phyloP scores from a whole-genome alignment of 768 basidiomycete species.

The Trametes sanguinea region DNA sequence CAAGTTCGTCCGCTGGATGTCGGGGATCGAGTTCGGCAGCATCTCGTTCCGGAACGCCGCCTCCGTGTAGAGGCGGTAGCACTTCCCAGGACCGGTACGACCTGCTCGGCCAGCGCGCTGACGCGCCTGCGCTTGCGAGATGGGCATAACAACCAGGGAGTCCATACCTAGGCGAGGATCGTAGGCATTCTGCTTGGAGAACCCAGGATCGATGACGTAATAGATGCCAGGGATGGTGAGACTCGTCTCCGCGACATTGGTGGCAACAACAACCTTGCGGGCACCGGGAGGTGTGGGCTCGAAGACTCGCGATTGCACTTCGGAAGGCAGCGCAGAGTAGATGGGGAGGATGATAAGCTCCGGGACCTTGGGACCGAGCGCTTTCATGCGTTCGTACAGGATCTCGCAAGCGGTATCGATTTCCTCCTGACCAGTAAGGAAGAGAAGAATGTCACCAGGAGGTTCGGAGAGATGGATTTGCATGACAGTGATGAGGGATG shows the following conservation, averaged over 20 bases:
- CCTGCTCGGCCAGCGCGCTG: conserved; percentile 97
- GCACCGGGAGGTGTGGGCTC: conserved; percentile 97
- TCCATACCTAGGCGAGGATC: conserved; percentile 98
- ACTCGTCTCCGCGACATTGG: conserved; percentile 98
- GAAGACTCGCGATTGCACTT: conserved; percentile 97
- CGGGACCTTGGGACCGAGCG: conserved; percentile 96
- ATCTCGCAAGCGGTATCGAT: conserved; percentile 98
- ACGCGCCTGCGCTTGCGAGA: conserved; percentile 96
- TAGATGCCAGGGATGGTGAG: conserved; percentile 98
- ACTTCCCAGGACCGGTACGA: conserved; percentile 97
- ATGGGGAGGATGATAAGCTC: conserved; percentile 96
- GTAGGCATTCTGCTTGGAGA: conserved; percentile 98
- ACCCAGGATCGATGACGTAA: conserved; percentile 98
- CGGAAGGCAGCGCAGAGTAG: conserved; percentile 96
- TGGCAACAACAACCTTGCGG: conserved; percentile 99
- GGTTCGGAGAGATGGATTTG: conserved; percentile 99
- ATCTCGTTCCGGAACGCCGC: conserved; percentile 99
- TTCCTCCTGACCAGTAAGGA: conserved; percentile 98
- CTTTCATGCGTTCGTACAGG: conserved; percentile 97
- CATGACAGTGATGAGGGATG: conserved; percentile 98
- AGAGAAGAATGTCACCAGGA: conserved; percentile 92
- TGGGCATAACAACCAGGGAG: conserved; percentile 97
- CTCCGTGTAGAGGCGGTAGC: conserved; percentile 97
- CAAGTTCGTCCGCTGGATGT: conserved; percentile 95
- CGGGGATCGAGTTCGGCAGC: conserved; percentile 95